Percentiles rank a stretch among this genome's conserved stretches.
phyloP scores from a whole-genome alignment of 2,329 filamentous ascomycete species.

The Aspergillus amoenus region DNA sequence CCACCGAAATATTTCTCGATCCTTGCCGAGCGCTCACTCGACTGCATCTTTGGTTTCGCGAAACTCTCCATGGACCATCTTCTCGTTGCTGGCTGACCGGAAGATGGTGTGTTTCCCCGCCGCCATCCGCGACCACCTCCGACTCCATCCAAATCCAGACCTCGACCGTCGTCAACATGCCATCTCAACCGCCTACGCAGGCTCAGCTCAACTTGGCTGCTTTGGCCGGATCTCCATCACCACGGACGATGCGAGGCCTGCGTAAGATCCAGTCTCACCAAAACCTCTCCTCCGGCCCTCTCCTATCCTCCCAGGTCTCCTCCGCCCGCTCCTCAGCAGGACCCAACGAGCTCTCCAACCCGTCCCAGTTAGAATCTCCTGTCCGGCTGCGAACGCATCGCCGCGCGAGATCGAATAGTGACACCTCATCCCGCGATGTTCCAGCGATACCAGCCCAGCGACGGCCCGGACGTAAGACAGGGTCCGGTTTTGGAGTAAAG shows the following conservation, averaged over 20 bases:
- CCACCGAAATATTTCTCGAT: slow-evolving; percentile 12
- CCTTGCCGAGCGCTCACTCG: neutral
- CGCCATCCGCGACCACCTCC: neutral
- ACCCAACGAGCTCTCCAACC: slow-evolving; percentile 25
- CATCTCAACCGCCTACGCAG: slow-evolving; percentile 24
- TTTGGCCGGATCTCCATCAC: slow-evolving; percentile 29
- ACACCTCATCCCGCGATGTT: slow-evolving; percentile 54
- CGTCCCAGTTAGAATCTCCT: slow-evolving; percentile 28
- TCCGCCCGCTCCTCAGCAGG: slow-evolving; percentile 22
- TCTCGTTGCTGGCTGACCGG: slow-evolving; percentile 14
- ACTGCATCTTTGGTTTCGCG: neutral
- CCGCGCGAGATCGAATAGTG: slow-evolving; percentile 70
- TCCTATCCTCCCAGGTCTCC: slow-evolving; percentile 51
- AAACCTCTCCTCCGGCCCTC: slow-evolving; percentile 54
- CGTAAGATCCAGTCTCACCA: slow-evolving; percentile 76
- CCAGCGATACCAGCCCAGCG: slow-evolving; percentile 27
- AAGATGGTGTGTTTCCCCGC: slow-evolving; percentile 24
- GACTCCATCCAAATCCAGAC: neutral
- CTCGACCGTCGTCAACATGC: slow-evolving; percentile 8
- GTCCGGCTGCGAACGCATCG: slow-evolving; percentile 36
- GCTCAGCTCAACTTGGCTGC: slow-evolving; percentile 26
- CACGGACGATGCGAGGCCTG: slow-evolving; percentile 64
- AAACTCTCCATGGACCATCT: slow-evolving; percentile 10
- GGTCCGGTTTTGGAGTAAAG: slow-evolving; percentile 46
- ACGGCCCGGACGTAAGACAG: slow-evolving; percentile 44